phyloP scores from a whole-genome alignment of 768 basidiomycete genomes.

The Coprinopsis strossmayeri region DNA sequence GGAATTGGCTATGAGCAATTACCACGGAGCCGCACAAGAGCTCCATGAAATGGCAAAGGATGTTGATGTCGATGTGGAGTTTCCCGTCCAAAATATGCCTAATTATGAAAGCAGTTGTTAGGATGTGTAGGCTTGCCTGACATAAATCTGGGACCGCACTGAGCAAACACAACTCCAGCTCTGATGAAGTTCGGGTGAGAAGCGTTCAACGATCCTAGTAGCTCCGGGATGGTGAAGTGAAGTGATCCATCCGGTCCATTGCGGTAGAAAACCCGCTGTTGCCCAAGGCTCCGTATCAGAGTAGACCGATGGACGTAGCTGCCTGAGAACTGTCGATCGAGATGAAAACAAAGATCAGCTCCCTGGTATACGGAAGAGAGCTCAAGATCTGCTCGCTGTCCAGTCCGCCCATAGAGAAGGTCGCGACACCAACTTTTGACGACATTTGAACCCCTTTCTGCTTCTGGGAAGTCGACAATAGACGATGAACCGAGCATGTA shows the following conservation, averaged over 20 bases:
- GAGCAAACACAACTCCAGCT: background rate
- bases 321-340: slow-evolving; percentile 23
- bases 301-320: slow-evolving; percentile 20
- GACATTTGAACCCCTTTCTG: slow-evolving; percentile 26
- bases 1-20: slow-evolving; percentile 19
- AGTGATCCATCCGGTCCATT: background rate
- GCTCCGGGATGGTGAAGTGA: slow-evolving; percentile 15
- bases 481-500: slow-evolving; percentile 37
- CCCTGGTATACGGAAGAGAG: slow-evolving; percentile 35
- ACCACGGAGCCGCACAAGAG: slow-evolving; percentile 35
- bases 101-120: background rate
- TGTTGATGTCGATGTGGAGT: slow-evolving; percentile 36
- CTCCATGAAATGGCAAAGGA: slow-evolving; percentile 49
- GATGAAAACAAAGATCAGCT: slow-evolving; percentile 26
- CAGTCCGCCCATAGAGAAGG: slow-evolving; percentile 28
- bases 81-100: slow-evolving; percentile 38
- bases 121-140: too few species aligned
- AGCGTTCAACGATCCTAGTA: slow-evolving; percentile 8
- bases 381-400: slow-evolving; percentile 12
- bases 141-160: background rate
- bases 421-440: slow-evolving; percentile 39
- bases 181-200: slow-evolving; percentile 16
- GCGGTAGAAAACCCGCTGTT: slow-evolving; percentile 2
- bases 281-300: slow-evolving; percentile 13
- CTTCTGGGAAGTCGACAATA: slow-evolving; percentile 35